Evolutionary conservation across 2,329 filamentous ascomycete genomes (phyloP).

Genomic region (Aureobasidium subglaciale): DNA sequence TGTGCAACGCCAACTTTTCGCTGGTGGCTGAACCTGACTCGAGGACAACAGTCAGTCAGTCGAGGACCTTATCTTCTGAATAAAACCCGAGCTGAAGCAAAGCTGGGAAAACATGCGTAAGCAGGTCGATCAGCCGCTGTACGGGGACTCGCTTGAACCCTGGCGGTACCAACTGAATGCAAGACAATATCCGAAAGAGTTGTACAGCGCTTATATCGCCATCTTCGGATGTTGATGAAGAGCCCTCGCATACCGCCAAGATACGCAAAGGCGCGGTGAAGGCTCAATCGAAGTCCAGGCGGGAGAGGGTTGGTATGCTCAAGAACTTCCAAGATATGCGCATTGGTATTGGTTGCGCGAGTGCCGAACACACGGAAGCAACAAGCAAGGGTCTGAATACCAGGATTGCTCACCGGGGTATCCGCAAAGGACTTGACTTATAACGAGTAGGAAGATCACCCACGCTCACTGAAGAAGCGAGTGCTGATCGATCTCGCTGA

Average conservation of each 20-base stretch:
- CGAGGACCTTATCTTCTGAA: not conserved
- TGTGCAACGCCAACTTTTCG: not conserved
- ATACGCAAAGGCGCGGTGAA: not conserved
- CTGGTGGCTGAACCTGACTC: not conserved
- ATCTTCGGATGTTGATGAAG: too few species aligned
- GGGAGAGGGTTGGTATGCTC: not conserved
- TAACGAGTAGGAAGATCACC: not conserved
- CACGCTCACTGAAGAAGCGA: not conserved
- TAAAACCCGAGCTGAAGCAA: not conserved
- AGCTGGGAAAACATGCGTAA: not conserved
- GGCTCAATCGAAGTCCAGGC: too few species aligned
- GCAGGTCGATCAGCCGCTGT: not conserved
- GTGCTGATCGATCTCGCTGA: conserved; percentile 2
- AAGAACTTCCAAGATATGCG: not conserved
- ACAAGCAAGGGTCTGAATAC: not conserved
- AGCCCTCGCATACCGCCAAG: not conserved
- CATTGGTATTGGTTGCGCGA: not conserved
- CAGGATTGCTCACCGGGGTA: not conserved
- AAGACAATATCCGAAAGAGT: not conserved
- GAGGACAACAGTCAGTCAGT: not conserved
- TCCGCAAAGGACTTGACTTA: not conserved
- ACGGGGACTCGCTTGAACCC: not conserved
- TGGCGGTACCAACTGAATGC: not conserved
- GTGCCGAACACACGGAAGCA: too few species aligned
- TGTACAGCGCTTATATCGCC: not conserved